Percentiles rank a stretch among this genome's conserved stretches.
Conservation (phyloP, 495 filamentous ascomycete species). For the Podospora sp. region DNA sequence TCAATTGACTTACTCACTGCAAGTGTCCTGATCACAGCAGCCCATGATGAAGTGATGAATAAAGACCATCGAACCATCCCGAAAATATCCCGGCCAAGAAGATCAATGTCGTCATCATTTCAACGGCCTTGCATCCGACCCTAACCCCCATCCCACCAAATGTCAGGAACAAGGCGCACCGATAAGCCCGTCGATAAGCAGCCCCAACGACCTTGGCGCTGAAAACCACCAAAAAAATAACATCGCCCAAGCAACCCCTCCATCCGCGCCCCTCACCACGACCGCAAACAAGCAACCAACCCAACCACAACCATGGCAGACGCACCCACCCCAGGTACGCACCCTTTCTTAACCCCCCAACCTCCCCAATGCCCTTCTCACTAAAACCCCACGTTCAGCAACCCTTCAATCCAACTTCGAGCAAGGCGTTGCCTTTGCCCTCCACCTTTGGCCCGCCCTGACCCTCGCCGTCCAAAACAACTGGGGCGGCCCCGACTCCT, state of each 20-base stretch:
- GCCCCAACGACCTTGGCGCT: background rate
- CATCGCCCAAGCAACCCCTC: conserved; percentile 23
- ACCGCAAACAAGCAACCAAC: background rate
- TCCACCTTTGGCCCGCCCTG: conserved; percentile 84
- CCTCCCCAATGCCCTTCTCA: background rate
- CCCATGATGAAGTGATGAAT: background rate
- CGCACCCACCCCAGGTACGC: background rate
- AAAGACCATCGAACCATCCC: background rate
- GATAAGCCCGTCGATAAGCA: background rate
- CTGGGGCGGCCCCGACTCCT: conserved; percentile 84
- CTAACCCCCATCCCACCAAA: conserved; percentile 1
- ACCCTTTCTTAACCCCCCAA: conserved; percentile 1
- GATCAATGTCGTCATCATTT: background rate
- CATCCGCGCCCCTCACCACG: conserved; percentile 10
- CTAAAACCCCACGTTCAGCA: conserved; percentile 51
- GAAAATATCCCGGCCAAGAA: background rate
- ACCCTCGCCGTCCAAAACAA: conserved; percentile 81
- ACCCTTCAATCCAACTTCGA: conserved; percentile 74
- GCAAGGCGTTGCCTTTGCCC: conserved; percentile 74
- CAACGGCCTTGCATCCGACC: background rate
- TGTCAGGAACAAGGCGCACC: background rate
- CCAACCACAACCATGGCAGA: background rate
- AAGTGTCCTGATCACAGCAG: background rate
- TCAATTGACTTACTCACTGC: background rate
- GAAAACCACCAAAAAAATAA: conserved; percentile 20